A percentile compares a stretch with the other conserved stretches of the same genome.
phyloP scores from a whole-genome alignment of 192 early-diverging fungal genomes.

The Podochytrium sp. region DNA sequence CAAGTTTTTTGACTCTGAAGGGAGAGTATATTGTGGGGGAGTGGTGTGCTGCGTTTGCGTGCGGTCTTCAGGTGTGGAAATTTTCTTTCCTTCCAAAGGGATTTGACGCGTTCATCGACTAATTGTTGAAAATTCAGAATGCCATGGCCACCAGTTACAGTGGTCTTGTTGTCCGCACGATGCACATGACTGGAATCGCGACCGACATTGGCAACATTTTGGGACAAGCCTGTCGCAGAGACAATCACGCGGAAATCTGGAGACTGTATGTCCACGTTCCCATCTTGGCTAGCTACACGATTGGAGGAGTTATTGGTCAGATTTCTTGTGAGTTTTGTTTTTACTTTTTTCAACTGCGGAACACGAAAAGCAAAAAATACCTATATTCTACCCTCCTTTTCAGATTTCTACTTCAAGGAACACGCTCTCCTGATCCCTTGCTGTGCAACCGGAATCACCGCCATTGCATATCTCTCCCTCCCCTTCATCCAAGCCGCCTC shows the following conservation, averaged over 20 bases:
- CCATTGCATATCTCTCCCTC: slow-evolving; percentile 46
- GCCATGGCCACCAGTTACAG: slow-evolving; percentile 59
- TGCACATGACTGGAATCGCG: slow-evolving; percentile 62
- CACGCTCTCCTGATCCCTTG: slow-evolving; percentile 50
- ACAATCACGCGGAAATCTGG: slow-evolving; percentile 57
- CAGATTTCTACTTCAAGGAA: slow-evolving; percentile 38
- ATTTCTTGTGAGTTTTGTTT: slow-evolving; percentile 11
- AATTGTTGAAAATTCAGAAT: slow-evolving; percentile 31
- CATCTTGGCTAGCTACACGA: slow-evolving; percentile 45
- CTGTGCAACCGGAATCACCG: slow-evolving; percentile 50
- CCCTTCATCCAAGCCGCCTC: slow-evolving; percentile 51
- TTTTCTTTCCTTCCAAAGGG: not conserved
- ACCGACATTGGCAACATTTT: slow-evolving; percentile 66
- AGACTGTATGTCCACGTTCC: slow-evolving; percentile 58
- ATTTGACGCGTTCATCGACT: not conserved
- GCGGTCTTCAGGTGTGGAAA: slow-evolving; percentile 48
- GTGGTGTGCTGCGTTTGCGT: slow-evolving; percentile 62
- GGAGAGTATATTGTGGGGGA: slow-evolving; percentile 54
- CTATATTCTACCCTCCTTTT: not conserved
- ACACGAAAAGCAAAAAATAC: not conserved
- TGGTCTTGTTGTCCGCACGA: slow-evolving; percentile 59
- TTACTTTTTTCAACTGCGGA: not conserved
- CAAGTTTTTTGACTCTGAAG: slow-evolving; percentile 45
- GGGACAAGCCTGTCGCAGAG: slow-evolving; percentile 53
- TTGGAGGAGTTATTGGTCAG: slow-evolving; percentile 47